Base-by-base conservation (phyloP, 75 land plant genomes). In the Pinus taeda region DNA sequence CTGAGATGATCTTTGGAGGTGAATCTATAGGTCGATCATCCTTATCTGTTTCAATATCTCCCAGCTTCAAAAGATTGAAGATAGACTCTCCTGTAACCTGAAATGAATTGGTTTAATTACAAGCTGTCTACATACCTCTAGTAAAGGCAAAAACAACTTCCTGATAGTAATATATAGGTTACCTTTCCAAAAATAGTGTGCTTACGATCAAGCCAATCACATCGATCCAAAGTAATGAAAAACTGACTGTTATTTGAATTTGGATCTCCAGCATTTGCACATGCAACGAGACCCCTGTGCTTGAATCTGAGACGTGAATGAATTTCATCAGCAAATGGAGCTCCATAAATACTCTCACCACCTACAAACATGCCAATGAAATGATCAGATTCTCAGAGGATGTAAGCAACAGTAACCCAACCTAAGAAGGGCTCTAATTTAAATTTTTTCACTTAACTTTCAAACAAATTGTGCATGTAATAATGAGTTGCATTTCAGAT, bases 131-230 rank as follows among this genome's bases (percentile, higher is more conserved):
- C 22, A 20, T 45, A 21, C 36, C 37, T 55, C 13, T 18, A 17
- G 17, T 45, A 42, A 15, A 77, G 39, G 6, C 14, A 77, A 22
- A 18, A 12, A 17, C 75, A 57, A 1, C 58, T 69, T 42, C n/a
- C 22, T 73, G 57, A 73, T 24, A 13, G 9, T 24, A 7, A 73
- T 59, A 70, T 22, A 42, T 21, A 20, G 15, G 64, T 21, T 77
- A 95, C 98, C 92, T 97, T 97, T 61, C 99, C 99, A 83, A 97
- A 97, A 36, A 97, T 97, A 18, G 99, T 97, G 74, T 95, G 85
- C 78, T 97, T 97, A 75, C 78, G 75, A 74, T 97, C 95, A 75
- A 97, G 87, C 95, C 95, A 94, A 72, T 97, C 98, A 80, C 98
- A 95, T 14, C 93, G 89, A 64, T 91, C 98, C 84, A 97, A 81